A percentile compares a stretch with the other conserved stretches of the same genome.
phyloP scores from a whole-genome alignment of 2,329 filamentous ascomycete genomes.

The Xenosphaeropsis pyriputrescens region DNA sequence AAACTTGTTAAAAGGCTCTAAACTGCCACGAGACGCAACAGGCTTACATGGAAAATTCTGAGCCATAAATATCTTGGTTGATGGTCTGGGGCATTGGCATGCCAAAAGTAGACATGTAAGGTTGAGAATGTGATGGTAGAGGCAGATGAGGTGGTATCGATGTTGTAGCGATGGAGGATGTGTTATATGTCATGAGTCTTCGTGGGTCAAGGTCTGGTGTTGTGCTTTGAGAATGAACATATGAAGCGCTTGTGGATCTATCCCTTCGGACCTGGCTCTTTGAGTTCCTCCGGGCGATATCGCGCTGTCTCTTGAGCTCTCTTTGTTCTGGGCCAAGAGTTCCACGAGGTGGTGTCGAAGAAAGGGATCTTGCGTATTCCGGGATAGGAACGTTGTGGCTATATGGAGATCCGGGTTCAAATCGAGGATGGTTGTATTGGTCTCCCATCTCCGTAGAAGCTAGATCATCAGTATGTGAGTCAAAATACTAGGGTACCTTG shows the following conservation, averaged over 20 bases:
- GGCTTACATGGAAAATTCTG: slow-evolving; percentile 16
- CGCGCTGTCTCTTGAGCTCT: slow-evolving; percentile 45
- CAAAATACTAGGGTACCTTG: too few relatives aligned
- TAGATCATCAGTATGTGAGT: too few relatives aligned
- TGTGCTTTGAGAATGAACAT: slow-evolving; percentile 9
- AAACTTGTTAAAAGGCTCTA: slow-evolving; percentile 1
- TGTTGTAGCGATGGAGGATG: slow-evolving; percentile 12
- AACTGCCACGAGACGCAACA: neutral
- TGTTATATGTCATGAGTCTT: slow-evolving; percentile 13
- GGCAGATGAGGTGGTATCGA: slow-evolving; percentile 8
- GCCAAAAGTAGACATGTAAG: slow-evolving; percentile 15
- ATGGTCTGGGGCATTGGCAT: slow-evolving; percentile 10
- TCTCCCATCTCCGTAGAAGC: too few relatives aligned
- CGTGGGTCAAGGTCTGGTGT: slow-evolving; percentile 18
- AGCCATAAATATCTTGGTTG: slow-evolving; percentile 15
- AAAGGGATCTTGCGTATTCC: slow-evolving; percentile 20
- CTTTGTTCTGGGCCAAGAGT: slow-evolving; percentile 43
- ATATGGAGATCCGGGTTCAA: too few relatives aligned
- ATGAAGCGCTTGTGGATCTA: slow-evolving; percentile 13
- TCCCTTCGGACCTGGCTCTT: slow-evolving; percentile 38
- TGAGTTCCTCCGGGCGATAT: slow-evolving; percentile 41
- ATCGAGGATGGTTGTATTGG: too few relatives aligned
- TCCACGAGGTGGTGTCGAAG: slow-evolving; percentile 40
- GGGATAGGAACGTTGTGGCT: slow-evolving; percentile 3
- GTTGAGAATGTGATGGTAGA: slow-evolving; percentile 13